Evolutionary conservation across 2,329 filamentous ascomycete species (phyloP).

Genomic region (Zalaria obscura): DNA sequence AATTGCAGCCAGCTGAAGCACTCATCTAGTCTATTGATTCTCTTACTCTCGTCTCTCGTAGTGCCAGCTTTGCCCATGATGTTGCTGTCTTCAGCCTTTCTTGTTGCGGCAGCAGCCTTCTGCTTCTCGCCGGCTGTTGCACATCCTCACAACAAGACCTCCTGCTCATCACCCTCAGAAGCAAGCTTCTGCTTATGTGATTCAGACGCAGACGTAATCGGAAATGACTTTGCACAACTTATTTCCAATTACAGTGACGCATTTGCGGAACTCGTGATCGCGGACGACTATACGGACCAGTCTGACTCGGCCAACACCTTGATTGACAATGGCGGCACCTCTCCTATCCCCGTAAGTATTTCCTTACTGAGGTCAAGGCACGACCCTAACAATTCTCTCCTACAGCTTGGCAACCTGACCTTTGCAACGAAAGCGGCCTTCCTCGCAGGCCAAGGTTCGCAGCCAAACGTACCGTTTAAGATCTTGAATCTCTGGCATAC

Average conservation of each 20-base stretch:
- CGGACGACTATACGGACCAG: constrained; percentile 16
- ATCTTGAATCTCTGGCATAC: constrained; percentile 14
- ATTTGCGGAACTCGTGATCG: constrained; percentile 12
- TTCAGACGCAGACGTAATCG: constrained; percentile 12
- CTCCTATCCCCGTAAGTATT: neutral
- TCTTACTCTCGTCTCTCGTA: no score
- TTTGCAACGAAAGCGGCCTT: constrained; percentile 7
- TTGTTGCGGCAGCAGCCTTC: no score
- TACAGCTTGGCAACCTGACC: constrained; percentile 7
- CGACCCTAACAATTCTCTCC: neutral
- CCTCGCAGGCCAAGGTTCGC: constrained; percentile 15
- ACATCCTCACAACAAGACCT: no score
- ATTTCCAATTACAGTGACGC: constrained; percentile 14
- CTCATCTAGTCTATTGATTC: no score
- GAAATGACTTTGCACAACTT: constrained; percentile 14
- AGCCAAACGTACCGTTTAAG: constrained; percentile 16
- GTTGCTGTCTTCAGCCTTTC: no score
- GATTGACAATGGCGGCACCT: constrained; percentile 10
- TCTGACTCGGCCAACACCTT: constrained; percentile 18
- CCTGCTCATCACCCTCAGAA: no score
- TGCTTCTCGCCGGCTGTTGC: no score
- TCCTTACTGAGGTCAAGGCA: no score
- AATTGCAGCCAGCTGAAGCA: no score
- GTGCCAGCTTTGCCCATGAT: no score
- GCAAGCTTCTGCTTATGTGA: no score